Conservation (phyloP, 164 flowering plant genomes). For the Vitis amurensis region DNA sequence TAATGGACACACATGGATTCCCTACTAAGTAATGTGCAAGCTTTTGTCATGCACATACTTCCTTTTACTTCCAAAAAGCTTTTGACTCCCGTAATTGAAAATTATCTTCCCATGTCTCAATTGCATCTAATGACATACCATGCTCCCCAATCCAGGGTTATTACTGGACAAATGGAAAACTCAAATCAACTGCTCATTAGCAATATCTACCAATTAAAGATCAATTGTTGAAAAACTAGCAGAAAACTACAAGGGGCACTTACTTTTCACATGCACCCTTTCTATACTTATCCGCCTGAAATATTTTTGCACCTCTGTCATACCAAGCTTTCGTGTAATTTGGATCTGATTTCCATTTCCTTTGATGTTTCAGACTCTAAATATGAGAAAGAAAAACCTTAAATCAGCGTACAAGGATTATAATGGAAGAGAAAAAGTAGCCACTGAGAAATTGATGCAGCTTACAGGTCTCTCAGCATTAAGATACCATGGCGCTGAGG, state of each 20-base stretch:
- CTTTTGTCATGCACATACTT: too few species aligned
- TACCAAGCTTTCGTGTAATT: slow-evolving; percentile 87
- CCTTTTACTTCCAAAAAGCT: too few species aligned
- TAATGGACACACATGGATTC: too few species aligned
- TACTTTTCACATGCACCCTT: slow-evolving; percentile 94
- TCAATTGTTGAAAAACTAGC: too few species aligned
- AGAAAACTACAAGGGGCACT: slow-evolving; percentile 17
- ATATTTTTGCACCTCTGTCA: slow-evolving; percentile 81
- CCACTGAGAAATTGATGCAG: background rate
- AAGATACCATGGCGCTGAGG: slow-evolving; percentile 96
- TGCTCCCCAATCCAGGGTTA: too few species aligned
- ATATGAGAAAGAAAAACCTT: background rate
- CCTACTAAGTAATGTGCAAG: too few species aligned
- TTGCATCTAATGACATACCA: too few species aligned
- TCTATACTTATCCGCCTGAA: slow-evolving; percentile 79
- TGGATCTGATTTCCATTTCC: slow-evolving; percentile 95
- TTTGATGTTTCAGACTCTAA: slow-evolving; percentile 94
- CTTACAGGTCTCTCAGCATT: slow-evolving; percentile 87
- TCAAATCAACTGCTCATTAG: too few species aligned
- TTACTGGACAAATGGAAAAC: too few species aligned
- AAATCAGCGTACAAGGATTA: background rate
- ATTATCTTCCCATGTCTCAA: too few species aligned
- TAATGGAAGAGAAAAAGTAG: background rate
- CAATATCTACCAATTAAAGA: too few species aligned
- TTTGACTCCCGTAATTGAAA: too few species aligned